Evolutionary conservation across 345 rosid genomes (phyloP), one percentile per base, ranked within the genome.

Genomic region (Citrus cavaleriei): DNA sequence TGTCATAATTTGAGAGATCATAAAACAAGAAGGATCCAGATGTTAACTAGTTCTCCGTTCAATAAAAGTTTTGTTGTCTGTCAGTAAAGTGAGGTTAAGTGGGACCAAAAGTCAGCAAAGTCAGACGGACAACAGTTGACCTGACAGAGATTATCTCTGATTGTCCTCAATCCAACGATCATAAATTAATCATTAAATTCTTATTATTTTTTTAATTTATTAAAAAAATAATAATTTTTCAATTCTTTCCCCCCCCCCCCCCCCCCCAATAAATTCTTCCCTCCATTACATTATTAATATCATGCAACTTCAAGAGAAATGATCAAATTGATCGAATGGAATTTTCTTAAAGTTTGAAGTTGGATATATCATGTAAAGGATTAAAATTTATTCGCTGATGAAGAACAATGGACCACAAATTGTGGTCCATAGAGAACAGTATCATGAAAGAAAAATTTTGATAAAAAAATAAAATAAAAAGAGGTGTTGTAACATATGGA

Each of bases 121-220:
- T 78, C 82, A 67, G 75, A 81, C 28, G 75, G 58, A 81, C 28
- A 73, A 70, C 59, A 77, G 79, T 77, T 84, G 86, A 80, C 78
- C 80, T 77, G 73, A 83, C 79, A 74, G 69, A 79, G 84, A 73
- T 82, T 86, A 79, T 80, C 70, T 70, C 22, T 70, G 51, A 46
- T 46, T 46, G 14, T 46, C 18, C 18, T 46, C 51, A 0, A 51
- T 71, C 66, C 35, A 1, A 25, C 58, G 22, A 18, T 54, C 58
- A 54, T 54, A 18, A 54, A 18, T 54, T 54, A 54, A 54, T 22
- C 22, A 18, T 18, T 54, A 22, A 54, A 54, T 54, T 54, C 58
- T 4, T 54, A n/a, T n/a, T n/a, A n/a, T 54, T 54, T 10, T 40
- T 40, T 40, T 40, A 0, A 40, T 46, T 46, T 46, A 18, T 46